Percentiles rank a stretch among this genome's conserved stretches.
Conservation (phyloP, 2,329 filamentous ascomycete genomes). For the Aspergillus floridensis region DNA sequence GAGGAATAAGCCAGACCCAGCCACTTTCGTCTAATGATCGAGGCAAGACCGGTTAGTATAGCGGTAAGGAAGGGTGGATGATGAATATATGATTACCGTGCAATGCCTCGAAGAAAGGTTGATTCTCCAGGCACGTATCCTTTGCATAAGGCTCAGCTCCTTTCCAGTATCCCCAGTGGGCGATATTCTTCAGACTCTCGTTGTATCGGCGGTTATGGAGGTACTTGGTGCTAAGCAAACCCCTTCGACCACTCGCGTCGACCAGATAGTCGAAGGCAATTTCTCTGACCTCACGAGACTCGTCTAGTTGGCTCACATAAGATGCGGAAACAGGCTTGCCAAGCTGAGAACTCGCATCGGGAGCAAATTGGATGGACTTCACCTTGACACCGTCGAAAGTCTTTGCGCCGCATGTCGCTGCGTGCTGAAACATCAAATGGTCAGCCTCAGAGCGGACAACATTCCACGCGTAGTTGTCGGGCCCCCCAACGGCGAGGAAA, state of each 20-base stretch:
- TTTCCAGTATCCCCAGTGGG: slow-evolving; percentile 52
- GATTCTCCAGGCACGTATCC: slow-evolving; percentile 5
- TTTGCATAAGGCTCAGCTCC: slow-evolving; percentile 11
- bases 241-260: slow-evolving; percentile 49
- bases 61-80: background rate
- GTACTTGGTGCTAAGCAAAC: slow-evolving; percentile 44
- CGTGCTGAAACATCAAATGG: slow-evolving; percentile 47
- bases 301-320: slow-evolving; percentile 26
- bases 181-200: slow-evolving; percentile 50
- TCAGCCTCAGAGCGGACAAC: slow-evolving; percentile 49
- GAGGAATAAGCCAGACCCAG: slow-evolving; percentile 53
- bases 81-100: slow-evolving; percentile 1
- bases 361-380: slow-evolving; percentile 30
- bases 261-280: slow-evolving; percentile 51
- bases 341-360: background rate
- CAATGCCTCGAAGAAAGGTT: slow-evolving; percentile 16
- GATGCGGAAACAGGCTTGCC: slow-evolving; percentile 13
- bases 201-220: slow-evolving; percentile 50
- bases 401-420: slow-evolving; percentile 40
- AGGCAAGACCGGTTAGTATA: background rate
- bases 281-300: slow-evolving; percentile 27
- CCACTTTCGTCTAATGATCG: slow-evolving; percentile 43
- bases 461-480: slow-evolving; percentile 39
- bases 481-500: background rate
- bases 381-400: slow-evolving; percentile 40